A percentile compares a stretch with the other conserved stretches of the same genome.
Evolutionary conservation across 768 basidiomycete species (phyloP).

Genomic region (Daedaleopsis sinensis): DNA sequence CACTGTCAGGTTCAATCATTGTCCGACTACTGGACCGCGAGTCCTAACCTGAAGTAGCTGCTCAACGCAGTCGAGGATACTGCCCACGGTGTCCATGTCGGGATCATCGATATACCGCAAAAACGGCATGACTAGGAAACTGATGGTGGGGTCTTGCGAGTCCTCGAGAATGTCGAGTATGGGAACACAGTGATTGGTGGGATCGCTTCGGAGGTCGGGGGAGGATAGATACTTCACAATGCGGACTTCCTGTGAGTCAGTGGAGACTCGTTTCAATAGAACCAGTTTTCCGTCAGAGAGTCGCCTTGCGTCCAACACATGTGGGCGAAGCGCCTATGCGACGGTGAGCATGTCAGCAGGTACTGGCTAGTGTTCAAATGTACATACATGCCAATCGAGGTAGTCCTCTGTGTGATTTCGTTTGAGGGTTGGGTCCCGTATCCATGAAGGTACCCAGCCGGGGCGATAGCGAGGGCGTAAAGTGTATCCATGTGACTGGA

Average conservation of each 20-base stretch:
- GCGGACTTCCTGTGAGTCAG: conserved; percentile 12
- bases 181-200: conserved; percentile 29
- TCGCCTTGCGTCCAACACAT: conserved; percentile 35
- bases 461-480: conserved; percentile 31
- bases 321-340: not conserved
- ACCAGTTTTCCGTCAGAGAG: conserved; percentile 31
- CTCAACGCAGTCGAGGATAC: conserved; percentile 22
- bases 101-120: conserved; percentile 22
- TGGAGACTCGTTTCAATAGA: conserved; percentile 31
- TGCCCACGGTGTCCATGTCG: conserved; percentile 15
- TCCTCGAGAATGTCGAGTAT: conserved; percentile 21
- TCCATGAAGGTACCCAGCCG: conserved; percentile 37
- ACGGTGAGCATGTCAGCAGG: not conserved
- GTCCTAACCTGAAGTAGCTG: conserved; percentile 25
- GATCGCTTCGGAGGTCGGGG: conserved; percentile 1
- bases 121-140: conserved; percentile 28
- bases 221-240: conserved; percentile 20
- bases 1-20: too few species aligned
- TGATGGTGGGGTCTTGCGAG: not conserved
- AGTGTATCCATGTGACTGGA: conserved; percentile 21
- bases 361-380: too few species aligned
- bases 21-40: too few species aligned
- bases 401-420: too few species aligned
- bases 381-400: too few species aligned
- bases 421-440: too few species aligned